A percentile compares a stretch with the other conserved stretches of the same genome.
Conservation (phyloP, 2,329 filamentous ascomycete genomes). For the Epicoccum nigrum region DNA sequence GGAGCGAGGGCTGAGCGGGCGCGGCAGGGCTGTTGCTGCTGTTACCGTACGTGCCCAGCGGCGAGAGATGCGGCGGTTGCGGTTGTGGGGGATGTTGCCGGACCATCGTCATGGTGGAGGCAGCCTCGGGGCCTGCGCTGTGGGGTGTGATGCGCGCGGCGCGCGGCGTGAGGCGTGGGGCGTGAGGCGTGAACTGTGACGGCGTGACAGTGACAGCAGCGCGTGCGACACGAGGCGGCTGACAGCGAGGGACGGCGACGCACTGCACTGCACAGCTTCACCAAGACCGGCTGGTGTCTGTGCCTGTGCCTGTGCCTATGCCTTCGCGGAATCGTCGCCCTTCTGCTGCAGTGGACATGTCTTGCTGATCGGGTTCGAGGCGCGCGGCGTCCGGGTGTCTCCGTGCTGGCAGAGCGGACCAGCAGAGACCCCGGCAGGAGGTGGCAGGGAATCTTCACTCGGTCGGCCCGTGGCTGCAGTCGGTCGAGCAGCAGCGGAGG, state of each 20-base stretch:
- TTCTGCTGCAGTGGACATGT: slow-evolving; percentile 48
- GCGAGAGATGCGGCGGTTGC: slow-evolving; percentile 36
- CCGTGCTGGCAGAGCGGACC: slow-evolving; percentile 28
- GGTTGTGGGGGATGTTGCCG: slow-evolving; percentile 46
- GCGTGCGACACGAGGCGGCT: no score
- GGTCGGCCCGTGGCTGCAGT: slow-evolving; percentile 11
- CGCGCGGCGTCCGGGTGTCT: slow-evolving; percentile 25
- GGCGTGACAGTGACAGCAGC: no score
- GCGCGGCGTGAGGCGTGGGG: background rate
- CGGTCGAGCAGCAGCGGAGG: background rate
- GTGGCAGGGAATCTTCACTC: background rate
- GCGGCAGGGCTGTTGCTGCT: slow-evolving; percentile 25
- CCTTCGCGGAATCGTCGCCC: slow-evolving; percentile 50
- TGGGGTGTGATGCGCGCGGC: background rate
- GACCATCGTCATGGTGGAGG: slow-evolving; percentile 47
- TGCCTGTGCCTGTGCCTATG: slow-evolving; percentile 54
- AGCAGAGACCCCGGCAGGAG: slow-evolving; percentile 39
- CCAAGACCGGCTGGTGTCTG: slow-evolving; percentile 50
- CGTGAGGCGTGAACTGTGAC: background rate
- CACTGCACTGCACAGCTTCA: slow-evolving; percentile 43
- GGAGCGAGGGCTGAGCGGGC: slow-evolving; percentile 33
- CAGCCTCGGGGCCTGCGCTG: background rate
- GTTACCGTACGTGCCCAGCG: slow-evolving; percentile 30
- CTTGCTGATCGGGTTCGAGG: slow-evolving; percentile 28
- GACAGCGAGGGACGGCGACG: slow-evolving; percentile 12